A percentile compares a stretch with the other conserved stretches of the same genome.
phyloP scores from a whole-genome alignment of 1,284 basidiomycete species.

The Filobasidium uniguttulatum region DNA sequence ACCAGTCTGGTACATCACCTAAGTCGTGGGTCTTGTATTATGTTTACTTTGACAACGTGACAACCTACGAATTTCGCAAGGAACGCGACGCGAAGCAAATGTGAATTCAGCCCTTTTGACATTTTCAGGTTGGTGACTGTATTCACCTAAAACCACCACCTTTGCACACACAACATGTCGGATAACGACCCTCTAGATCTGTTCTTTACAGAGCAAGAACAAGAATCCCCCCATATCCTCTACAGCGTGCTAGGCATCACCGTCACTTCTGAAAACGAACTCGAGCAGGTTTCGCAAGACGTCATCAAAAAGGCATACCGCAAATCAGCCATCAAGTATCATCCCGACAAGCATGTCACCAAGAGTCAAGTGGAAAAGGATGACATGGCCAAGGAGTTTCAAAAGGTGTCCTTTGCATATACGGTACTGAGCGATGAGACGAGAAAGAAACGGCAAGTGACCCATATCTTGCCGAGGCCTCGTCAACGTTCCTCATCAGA shows the following conservation, averaged over 20 bases:
- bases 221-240: constrained; percentile 2
- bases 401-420: constrained; percentile 82
- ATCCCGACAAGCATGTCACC: constrained; percentile 73
- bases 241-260: constrained; percentile 47
- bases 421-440: constrained; percentile 66
- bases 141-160: too few species aligned
- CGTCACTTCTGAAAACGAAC: background rate
- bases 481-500: constrained; percentile 17
- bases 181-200: constrained; percentile 56
- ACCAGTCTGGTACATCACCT: too few species aligned
- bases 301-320: constrained; percentile 74
- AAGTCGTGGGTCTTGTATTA: too few species aligned
- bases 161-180: background rate
- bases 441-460: constrained; percentile 44
- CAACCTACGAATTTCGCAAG: too few species aligned
- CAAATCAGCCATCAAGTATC: constrained; percentile 61
- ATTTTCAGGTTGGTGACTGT: too few species aligned
- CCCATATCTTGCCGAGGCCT: too few species aligned
- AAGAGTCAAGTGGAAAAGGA: constrained; percentile 49
- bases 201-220: constrained; percentile 59
- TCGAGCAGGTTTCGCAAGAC: constrained; percentile 42
- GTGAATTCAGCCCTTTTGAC: too few species aligned
- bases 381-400: constrained; percentile 58
- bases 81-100: too few species aligned
- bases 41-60: too few species aligned